Evolutionary conservation across 2,329 filamentous ascomycete species (phyloP), one percentile per base, ranked within the genome.

Genomic region (Fusarium metavorans): DNA sequence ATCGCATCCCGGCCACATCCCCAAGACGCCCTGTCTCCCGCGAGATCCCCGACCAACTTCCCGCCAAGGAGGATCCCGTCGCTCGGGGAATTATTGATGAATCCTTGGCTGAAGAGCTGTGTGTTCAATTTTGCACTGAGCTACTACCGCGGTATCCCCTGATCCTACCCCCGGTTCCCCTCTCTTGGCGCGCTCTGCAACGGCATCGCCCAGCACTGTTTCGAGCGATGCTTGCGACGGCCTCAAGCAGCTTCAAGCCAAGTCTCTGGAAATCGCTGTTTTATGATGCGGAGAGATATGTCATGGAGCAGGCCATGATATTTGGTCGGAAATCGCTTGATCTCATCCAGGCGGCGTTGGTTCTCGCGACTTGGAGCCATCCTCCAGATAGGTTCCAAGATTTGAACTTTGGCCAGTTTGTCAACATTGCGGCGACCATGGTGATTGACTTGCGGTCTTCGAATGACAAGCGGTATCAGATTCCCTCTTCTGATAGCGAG

Each of bases 341-440:
- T 27, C 54, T 76, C 5, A 64, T 75, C 4, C 72, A 76, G 20
- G 72, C 70, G 1, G 60, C 64, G 1, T 23, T 73, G n/a, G 45
- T 76, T 20, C 52, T 75, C 18, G 45, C 70, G 6, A 71, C 68
- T 4, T 76, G 74, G 74, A 63, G 66, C 5, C 73, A 69, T 13
- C 70, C 73, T 2, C 68, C 72, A 1, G 50, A 67, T 2, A 61
- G 67, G 25, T 76, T 75, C 13, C 60, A 65, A 6, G 50, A 67
- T 3, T 27, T 76, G 16, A 76, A 71, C n/a, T 75, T 76, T 39
- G 65, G 66, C 35, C 74, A 75, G 23, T 68, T 63, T 30, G 50
- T 57, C 20, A 68, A 75, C 13, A 64, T 76, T 65, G 74, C 74
- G 8, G 70, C 70, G 3, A 68, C 72, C 2, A 68, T 76, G 56